phyloP scores from a whole-genome alignment of 805 yeast genomes.

The Monosporozyma unispora region DNA sequence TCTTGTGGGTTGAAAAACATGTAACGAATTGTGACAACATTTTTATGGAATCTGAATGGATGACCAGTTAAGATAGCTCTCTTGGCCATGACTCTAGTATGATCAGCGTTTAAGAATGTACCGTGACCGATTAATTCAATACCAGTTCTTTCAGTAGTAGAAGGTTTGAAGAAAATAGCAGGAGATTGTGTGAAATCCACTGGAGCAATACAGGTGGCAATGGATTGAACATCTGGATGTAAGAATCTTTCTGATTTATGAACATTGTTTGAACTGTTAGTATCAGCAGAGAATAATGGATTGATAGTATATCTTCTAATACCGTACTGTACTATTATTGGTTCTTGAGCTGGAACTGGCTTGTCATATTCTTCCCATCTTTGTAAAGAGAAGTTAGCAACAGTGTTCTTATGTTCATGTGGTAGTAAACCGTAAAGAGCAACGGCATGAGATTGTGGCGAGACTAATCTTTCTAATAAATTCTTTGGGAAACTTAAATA shows the following conservation, averaged over 20 bases:
- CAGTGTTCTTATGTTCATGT: slow-evolving; percentile 81
- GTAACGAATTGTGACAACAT: slow-evolving; percentile 84
- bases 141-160: slow-evolving; percentile 36
- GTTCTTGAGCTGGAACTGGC: slow-evolving; percentile 78
- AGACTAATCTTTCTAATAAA: slow-evolving; percentile 36
- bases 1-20: slow-evolving; percentile 95
- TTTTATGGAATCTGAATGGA: slow-evolving; percentile 90
- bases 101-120: slow-evolving; percentile 78
- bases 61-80: slow-evolving; percentile 87
- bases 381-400: slow-evolving; percentile 70
- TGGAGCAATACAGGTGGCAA: slow-evolving; percentile 87
- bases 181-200: slow-evolving; percentile 78
- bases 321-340: slow-evolving; percentile 83
- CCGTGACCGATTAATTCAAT: slow-evolving; percentile 82
- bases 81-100: slow-evolving; percentile 75
- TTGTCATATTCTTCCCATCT: slow-evolving; percentile 85
- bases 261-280: slow-evolving; percentile 73
- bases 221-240: slow-evolving; percentile 62
- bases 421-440: slow-evolving; percentile 65
- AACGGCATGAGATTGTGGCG: slow-evolving; percentile 42
- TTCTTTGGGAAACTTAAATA: slow-evolving; percentile 48
- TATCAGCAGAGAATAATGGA: slow-evolving; percentile 75
- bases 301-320: slow-evolving; percentile 75
- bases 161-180: slow-evolving; percentile 66
- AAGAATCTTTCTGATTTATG: slow-evolving; percentile 78